A percentile compares a stretch with the other conserved stretches of the same genome.
phyloP scores from a whole-genome alignment of 306 rosid genomes.

The Ceratonia siliqua region DNA sequence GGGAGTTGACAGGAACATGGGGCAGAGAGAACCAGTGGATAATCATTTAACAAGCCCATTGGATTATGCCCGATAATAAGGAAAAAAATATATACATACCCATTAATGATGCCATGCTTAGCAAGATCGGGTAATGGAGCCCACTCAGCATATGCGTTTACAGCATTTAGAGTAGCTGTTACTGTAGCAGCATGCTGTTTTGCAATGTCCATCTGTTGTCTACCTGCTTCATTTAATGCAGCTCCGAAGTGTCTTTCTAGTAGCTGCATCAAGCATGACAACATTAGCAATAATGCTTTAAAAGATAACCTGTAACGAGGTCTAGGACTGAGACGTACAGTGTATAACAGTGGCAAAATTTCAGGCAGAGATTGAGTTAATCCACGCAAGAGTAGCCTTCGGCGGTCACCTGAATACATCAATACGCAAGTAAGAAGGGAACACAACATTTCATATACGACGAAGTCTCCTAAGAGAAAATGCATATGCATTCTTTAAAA shows the following conservation, averaged over 20 bases:
- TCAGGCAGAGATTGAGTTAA: slow-evolving; percentile 84
- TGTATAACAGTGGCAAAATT: slow-evolving; percentile 80
- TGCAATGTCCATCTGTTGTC: slow-evolving; percentile 69
- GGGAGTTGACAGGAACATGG: slow-evolving; percentile 29
- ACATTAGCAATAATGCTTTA: slow-evolving; percentile 27
- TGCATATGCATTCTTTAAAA: slow-evolving; percentile 4
- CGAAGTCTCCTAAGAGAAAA: slow-evolving; percentile 30
- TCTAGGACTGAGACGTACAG: slow-evolving; percentile 49
- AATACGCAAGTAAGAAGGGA: slow-evolving; percentile 35
- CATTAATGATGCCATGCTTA: slow-evolving; percentile 82
- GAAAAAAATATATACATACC: slow-evolving; percentile 59
- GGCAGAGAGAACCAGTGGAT: slow-evolving; percentile 24
- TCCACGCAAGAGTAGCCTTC: slow-evolving; percentile 89
- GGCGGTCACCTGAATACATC: slow-evolving; percentile 70
- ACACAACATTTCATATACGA: slow-evolving; percentile 27
- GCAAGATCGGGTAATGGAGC: slow-evolving; percentile 94
- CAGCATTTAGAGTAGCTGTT: slow-evolving; percentile 76
- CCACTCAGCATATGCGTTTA: slow-evolving; percentile 98
- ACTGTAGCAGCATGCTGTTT: slow-evolving; percentile 85
- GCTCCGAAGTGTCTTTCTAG: slow-evolving; percentile 86
- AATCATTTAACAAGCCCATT: slow-evolving; percentile 25
- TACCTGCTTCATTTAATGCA: slow-evolving; percentile 75
- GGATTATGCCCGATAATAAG: slow-evolving; percentile 29
- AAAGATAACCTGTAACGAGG: slow-evolving; percentile 23
- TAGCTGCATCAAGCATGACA: slow-evolving; percentile 62